Conservation (phyloP, 2,329 filamentous ascomycete genomes). For the Aspergillus chevalieri region DNA sequence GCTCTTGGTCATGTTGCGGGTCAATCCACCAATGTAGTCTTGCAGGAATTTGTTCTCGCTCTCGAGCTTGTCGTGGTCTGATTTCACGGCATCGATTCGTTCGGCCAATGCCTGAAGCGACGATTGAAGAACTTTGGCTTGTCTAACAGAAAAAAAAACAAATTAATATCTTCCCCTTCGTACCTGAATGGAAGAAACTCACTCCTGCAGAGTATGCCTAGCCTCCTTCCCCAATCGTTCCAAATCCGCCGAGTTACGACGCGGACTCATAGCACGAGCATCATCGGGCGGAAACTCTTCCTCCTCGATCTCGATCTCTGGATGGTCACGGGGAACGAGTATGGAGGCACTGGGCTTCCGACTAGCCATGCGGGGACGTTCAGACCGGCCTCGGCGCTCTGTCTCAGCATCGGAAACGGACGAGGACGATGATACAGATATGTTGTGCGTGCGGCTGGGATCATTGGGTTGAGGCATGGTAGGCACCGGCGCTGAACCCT, state of each 20-base stretch:
- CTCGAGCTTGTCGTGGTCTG: conserved; percentile 93
- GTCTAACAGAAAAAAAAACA: conserved; percentile 48
- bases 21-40: conserved; percentile 95
- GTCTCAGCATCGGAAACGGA: conserved; percentile 44
- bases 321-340: conserved; percentile 71
- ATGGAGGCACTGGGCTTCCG: conserved; percentile 77
- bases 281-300: conserved; percentile 78
- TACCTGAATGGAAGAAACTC: conserved; percentile 25
- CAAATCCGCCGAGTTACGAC: conserved; percentile 83
- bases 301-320: conserved; percentile 65
- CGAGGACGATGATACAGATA: conserved; percentile 41
- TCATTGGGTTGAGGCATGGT: conserved; percentile 36
- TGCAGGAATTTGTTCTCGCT: conserved; percentile 95
- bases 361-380: conserved; percentile 63
- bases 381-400: conserved; percentile 39
- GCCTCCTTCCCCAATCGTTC: conserved; percentile 81
- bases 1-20: conserved; percentile 60
- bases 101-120: conserved; percentile 85
- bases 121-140: conserved; percentile 81
- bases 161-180: background rate
- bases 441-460: conserved; percentile 34
- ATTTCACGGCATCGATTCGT: conserved; percentile 87
- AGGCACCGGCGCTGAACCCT: conserved; percentile 32
- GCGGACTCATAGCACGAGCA: conserved; percentile 88
- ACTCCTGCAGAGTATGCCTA: conserved; percentile 58